A percentile compares a stretch with the other conserved stretches of the same genome.
Conservation (phyloP, 78 protist species). For the Dictyostelium intermedium region DNA sequence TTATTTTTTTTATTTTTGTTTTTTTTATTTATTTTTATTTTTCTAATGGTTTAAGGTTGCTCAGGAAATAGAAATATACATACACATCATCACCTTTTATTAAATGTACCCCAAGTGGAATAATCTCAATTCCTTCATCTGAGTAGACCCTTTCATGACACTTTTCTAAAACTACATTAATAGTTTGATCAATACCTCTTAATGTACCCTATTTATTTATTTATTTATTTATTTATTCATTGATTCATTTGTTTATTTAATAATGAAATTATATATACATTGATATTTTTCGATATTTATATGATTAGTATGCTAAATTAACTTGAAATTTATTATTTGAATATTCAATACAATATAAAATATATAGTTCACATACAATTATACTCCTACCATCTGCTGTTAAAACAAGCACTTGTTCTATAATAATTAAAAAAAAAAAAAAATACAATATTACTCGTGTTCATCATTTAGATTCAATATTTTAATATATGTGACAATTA, state of each 20-base stretch:
- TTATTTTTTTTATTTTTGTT: not conserved
- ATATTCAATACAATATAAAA: no score
- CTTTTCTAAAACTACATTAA: slow-evolving; percentile 38
- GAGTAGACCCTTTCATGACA: slow-evolving; percentile 65
- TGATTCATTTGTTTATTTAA: no score
- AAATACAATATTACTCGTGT: no score
- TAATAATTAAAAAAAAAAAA: not conserved
- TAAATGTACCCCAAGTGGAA: slow-evolving; percentile 56
- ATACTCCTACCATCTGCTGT: slow-evolving; percentile 76
- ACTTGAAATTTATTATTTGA: no score
- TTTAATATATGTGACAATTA: not conserved
- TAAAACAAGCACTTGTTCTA: slow-evolving; percentile 54
- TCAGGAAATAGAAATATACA: not conserved
- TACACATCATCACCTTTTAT: slow-evolving; percentile 79
- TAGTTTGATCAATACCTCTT: slow-evolving; percentile 61
- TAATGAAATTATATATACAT: no score
- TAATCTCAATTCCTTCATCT: slow-evolving; percentile 33
- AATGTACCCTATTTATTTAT: slow-evolving; percentile 39
- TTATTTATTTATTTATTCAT: no score
- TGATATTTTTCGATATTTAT: no score
- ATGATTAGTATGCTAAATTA: not conserved
- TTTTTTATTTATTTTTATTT: not conserved
- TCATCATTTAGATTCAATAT: no score
- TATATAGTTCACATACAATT: slow-evolving; percentile 22
- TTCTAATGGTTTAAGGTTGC: no score